Evolutionary conservation across 805 yeast genomes (phyloP).

Genomic region (Yamadazyma takamatsuzukensis): DNA sequence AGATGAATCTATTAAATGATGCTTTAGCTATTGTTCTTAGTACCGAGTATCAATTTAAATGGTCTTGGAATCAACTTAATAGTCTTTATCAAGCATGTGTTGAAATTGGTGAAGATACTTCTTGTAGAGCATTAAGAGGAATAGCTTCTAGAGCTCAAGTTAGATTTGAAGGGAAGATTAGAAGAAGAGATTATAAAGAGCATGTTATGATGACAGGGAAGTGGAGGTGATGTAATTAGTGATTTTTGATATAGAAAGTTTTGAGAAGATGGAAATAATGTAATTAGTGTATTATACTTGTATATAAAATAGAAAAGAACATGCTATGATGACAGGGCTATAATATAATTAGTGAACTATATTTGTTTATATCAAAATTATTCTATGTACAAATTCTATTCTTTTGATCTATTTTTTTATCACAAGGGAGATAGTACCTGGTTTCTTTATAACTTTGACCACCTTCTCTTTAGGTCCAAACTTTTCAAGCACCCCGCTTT

Average conservation of each 20-base stretch:
- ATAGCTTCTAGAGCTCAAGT: slow-evolving; percentile 34
- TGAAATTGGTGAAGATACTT: slow-evolving; percentile 27
- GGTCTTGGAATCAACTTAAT: slow-evolving; percentile 50
- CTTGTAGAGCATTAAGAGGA: slow-evolving; percentile 28
- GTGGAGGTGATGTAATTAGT: too few species aligned
- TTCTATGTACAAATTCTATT: slow-evolving; percentile 10
- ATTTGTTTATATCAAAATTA: slow-evolving; percentile 2
- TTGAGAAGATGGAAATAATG: too few species aligned
- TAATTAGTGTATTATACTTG: slow-evolving; percentile 12
- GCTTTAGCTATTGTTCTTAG: slow-evolving; percentile 67
- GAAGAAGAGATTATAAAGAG: slow-evolving; percentile 29
- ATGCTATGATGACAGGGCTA: slow-evolving; percentile 5
- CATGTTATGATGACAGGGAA: slow-evolving; percentile 31
- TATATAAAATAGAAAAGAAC: slow-evolving; percentile 10
- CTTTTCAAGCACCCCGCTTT: slow-evolving; percentile 34
- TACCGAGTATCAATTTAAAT: slow-evolving; percentile 63
- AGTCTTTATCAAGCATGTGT: slow-evolving; percentile 27
- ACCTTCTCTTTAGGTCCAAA: slow-evolving; percentile 41
- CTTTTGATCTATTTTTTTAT: slow-evolving; percentile 7
- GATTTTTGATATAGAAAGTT: too few species aligned
- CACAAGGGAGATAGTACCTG: slow-evolving; percentile 45
- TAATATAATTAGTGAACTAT: slow-evolving; percentile 1
- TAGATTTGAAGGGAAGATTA: slow-evolving; percentile 36
- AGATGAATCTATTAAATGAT: slow-evolving; percentile 56
- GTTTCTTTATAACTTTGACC: slow-evolving; percentile 54